Evolutionary conservation across 331 rosid species (phyloP).

Genomic region (Acacia pycnantha): DNA sequence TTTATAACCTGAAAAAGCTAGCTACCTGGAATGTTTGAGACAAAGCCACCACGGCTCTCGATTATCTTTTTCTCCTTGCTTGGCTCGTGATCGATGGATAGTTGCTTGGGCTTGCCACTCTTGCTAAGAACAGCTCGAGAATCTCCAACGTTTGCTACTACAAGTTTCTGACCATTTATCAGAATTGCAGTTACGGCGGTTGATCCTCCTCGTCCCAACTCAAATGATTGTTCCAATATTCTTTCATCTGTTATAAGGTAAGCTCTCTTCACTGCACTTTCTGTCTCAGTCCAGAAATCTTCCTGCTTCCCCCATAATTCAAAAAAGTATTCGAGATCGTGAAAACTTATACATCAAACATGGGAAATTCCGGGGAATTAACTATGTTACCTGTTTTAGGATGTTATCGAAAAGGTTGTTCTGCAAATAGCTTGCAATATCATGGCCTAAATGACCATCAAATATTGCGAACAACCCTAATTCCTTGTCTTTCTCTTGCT

Average conservation of each 20-base stretch:
- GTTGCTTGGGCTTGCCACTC: constrained; percentile 54
- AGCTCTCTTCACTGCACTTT: constrained; percentile 53
- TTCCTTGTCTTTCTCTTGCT: constrained; percentile 44
- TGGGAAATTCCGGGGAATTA: background rate
- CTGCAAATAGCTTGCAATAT: constrained; percentile 61
- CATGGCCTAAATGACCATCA: constrained; percentile 75
- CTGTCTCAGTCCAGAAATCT: constrained; percentile 56
- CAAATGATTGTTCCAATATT: constrained; percentile 47
- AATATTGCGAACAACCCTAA: constrained; percentile 71
- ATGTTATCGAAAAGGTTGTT: constrained; percentile 58
- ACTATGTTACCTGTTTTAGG: constrained; percentile 45
- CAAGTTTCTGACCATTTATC: constrained; percentile 54
- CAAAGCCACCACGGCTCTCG: constrained; percentile 74
- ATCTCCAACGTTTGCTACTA: constrained; percentile 74
- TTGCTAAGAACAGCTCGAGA: constrained; percentile 61
- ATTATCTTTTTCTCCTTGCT: constrained; percentile 46
- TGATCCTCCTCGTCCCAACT: constrained; percentile 58
- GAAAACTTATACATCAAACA: background rate
- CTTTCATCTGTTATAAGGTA: constrained; percentile 54
- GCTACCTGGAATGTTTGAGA: constrained; percentile 70
- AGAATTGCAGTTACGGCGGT: constrained; percentile 71
- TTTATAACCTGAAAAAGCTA: background rate
- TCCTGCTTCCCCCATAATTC: constrained; percentile 41
- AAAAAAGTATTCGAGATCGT: background rate
- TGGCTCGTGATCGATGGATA: constrained; percentile 70